A percentile compares a stretch with the other conserved stretches of the same genome.
Conservation (phyloP, 106 monocot genomes). For the Allium fistulosum region DNA sequence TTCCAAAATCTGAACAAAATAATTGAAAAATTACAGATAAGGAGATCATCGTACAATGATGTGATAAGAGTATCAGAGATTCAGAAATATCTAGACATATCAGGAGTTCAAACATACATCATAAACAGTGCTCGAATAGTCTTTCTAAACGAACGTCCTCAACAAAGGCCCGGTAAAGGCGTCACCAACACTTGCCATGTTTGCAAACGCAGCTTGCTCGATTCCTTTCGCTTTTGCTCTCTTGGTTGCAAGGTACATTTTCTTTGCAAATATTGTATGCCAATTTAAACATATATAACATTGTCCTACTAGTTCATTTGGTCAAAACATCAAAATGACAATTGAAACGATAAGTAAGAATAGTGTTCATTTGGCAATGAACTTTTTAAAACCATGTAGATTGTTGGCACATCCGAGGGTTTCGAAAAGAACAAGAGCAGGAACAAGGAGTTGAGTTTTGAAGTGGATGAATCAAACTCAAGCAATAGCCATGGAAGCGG, state of each 20-base stretch:
- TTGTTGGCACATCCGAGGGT: conserved; percentile 35
- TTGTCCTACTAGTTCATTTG: conserved; percentile 19
- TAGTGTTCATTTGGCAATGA: conserved; percentile 31
- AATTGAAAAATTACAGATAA: conserved; percentile 34
- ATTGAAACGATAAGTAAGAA: no score
- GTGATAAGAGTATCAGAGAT: conserved; percentile 92
- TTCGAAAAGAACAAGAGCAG: conserved; percentile 7
- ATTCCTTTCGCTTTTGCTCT: conserved; percentile 54
- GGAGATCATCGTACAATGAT: conserved; percentile 91
- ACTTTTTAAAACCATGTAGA: conserved; percentile 21
- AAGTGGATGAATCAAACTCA: conserved; percentile 32
- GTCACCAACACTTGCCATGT: conserved; percentile 45
- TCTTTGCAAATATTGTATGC: conserved; percentile 43
- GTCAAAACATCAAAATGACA: no score
- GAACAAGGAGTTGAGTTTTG: not conserved
- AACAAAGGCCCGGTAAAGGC: conserved; percentile 40
- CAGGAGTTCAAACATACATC: conserved; percentile 79
- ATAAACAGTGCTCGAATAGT: conserved; percentile 95
- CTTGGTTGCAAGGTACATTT: conserved; percentile 36
- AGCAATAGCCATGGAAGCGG: conserved; percentile 27
- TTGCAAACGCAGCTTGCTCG: conserved; percentile 47
- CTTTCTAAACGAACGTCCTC: conserved; percentile 58
- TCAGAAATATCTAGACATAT: conserved; percentile 69
- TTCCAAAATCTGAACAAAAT: not conserved
- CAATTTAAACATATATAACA: conserved; percentile 34